Percentiles rank a stretch among this genome's conserved stretches.
Conservation (phyloP, 1,139 yeast genomes). For the Geotrichum aggregatum region DNA sequence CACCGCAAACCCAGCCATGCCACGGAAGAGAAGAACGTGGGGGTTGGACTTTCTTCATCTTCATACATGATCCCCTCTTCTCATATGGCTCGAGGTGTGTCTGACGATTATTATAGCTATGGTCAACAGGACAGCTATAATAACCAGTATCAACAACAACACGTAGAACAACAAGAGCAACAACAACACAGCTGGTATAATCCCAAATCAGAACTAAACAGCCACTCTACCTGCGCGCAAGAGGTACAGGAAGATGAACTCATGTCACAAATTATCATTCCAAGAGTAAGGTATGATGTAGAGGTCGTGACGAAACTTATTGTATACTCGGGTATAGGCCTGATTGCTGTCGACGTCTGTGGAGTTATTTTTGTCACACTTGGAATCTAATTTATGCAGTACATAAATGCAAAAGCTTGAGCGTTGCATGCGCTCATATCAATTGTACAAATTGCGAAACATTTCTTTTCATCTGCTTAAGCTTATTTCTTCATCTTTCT, state of each 20-base stretch:
- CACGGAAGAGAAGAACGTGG: slow-evolving; percentile 11
- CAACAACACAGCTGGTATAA: background rate
- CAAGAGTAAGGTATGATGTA: slow-evolving; percentile 58
- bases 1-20: slow-evolving; percentile 23
- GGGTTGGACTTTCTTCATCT: slow-evolving; percentile 1
- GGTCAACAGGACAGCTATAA: no score
- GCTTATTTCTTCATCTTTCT: no score
- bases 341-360: slow-evolving; percentile 30
- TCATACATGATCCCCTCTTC: background rate
- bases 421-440: no score
- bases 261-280: slow-evolving; percentile 40
- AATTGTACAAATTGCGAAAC: no score
- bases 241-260: slow-evolving; percentile 28
- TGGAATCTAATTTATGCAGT: slow-evolving; percentile 21
- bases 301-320: slow-evolving; percentile 68
- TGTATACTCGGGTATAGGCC: slow-evolving; percentile 70
- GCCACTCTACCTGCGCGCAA: slow-evolving; percentile 3
- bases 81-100: slow-evolving; percentile 8
- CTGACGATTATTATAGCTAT: slow-evolving; percentile 12
- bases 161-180: no score
- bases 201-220: background rate
- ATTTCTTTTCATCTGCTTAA: no score
- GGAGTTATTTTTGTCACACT: slow-evolving; percentile 26
- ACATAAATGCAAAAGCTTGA: no score
- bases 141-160: slow-evolving; percentile 19